Conservation (phyloP, 352 stramenopile genomes). For the Phytophthora foliorum region DNA sequence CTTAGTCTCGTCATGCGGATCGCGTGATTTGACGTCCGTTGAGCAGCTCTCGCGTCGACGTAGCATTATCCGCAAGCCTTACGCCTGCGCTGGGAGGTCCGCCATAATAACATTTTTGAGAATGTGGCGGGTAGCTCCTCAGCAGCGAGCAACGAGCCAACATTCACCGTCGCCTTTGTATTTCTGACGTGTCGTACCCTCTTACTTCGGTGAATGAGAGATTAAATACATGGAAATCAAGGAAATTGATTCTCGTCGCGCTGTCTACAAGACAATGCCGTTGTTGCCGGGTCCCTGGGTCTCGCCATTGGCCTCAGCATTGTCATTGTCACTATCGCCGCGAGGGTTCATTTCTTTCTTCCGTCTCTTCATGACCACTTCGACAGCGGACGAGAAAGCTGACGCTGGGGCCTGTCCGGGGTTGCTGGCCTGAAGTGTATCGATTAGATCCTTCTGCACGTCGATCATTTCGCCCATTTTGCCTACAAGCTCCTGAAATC, state of each 20-base stretch:
- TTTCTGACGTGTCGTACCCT: too few species aligned
- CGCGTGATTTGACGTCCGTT: too few species aligned
- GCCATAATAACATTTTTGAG: too few species aligned
- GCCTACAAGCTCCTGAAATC: conserved; percentile 76
- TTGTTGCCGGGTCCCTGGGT: conserved; percentile 1
- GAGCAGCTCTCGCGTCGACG: too few species aligned
- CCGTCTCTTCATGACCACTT: conserved; percentile 55
- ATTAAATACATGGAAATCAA: neutral
- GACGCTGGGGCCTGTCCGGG: conserved; percentile 43
- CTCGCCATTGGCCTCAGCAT: conserved; percentile 3
- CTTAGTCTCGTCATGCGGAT: too few species aligned
- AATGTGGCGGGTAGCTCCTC: too few species aligned
- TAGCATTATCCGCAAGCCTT: too few species aligned
- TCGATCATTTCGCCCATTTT: conserved; percentile 86
- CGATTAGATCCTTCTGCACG: conserved; percentile 74
- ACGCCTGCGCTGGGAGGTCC: too few species aligned
- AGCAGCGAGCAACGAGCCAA: too few species aligned
- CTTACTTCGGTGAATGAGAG: neutral
- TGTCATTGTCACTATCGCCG: conserved; percentile 1
- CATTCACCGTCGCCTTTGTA: too few species aligned
- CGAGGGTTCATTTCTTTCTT: conserved; percentile 40
- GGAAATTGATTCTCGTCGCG: neutral
- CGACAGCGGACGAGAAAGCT: conserved; percentile 41
- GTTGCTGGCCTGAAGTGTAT: conserved; percentile 60
- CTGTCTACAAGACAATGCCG: conserved; percentile 33